phyloP scores from a whole-genome alignment of 306 rosid species.

The Gleditsia sinensis region DNA sequence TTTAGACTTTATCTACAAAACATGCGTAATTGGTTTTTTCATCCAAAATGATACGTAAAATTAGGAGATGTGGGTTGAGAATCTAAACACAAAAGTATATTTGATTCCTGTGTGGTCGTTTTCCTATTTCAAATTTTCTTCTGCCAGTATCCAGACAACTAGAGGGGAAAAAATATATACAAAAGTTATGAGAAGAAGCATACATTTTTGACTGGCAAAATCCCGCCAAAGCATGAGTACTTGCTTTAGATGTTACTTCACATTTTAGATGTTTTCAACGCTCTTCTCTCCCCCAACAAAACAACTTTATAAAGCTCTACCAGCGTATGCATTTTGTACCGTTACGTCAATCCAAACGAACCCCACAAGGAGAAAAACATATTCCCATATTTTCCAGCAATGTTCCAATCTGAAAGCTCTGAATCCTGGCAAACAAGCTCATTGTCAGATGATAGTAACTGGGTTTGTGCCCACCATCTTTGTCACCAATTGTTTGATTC shows the following conservation, averaged over 20 bases:
- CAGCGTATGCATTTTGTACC: conserved; percentile 34
- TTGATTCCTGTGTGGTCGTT: too few relatives aligned
- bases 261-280: conserved; percentile 26
- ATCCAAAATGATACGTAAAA: too few relatives aligned
- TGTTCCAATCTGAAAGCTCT: conserved; percentile 59
- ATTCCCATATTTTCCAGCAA: conserved; percentile 74
- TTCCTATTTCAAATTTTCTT: too few relatives aligned
- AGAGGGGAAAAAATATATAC: too few relatives aligned
- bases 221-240: conserved; percentile 34
- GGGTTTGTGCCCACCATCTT: conserved; percentile 74
- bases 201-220: conserved; percentile 10
- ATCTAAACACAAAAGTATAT: too few relatives aligned
- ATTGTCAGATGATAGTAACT: conserved; percentile 63
- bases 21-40: too few relatives aligned
- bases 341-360: conserved; percentile 34
- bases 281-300: conserved; percentile 15
- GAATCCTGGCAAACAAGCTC: conserved; percentile 72
- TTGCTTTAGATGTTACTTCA: conserved; percentile 31
- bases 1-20: too few relatives aligned
- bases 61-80: too few relatives aligned
- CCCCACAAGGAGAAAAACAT: conserved; percentile 55
- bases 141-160: too few relatives aligned
- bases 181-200: neutral
- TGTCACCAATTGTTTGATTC: conserved; percentile 73
- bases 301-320: neutral